phyloP scores from a whole-genome alignment of 192 early-diverging fungal species.

The Entophlyctis luteolus region DNA sequence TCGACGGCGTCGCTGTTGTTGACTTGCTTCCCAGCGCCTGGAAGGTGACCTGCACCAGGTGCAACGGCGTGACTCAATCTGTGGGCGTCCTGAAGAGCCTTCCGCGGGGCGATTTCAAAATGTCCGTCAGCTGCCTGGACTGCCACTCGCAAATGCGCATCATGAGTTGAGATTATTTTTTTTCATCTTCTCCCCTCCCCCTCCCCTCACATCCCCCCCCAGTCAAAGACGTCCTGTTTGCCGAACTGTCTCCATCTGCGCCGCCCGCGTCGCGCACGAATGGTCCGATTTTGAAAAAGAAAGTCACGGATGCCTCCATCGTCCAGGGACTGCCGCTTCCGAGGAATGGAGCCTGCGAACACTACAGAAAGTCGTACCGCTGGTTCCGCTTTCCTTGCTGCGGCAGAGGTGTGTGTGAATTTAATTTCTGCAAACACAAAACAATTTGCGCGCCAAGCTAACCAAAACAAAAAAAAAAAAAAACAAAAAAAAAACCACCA shows the following conservation, averaged over 20 bases:
- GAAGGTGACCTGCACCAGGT: conserved; percentile 66
- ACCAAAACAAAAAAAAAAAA: too few species aligned
- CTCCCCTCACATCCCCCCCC: too few species aligned
- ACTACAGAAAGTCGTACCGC: conserved; percentile 80
- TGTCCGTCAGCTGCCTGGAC: neutral
- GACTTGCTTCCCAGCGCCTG: conserved; percentile 74
- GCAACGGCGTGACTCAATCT: conserved; percentile 46
- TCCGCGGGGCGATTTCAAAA: conserved; percentile 22
- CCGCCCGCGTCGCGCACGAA: neutral
- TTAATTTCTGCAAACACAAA: neutral
- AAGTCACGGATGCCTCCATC: conserved; percentile 57
- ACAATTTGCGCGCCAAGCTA: too few species aligned
- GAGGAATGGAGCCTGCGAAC: conserved; percentile 73
- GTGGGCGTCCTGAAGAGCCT: conserved; percentile 22
- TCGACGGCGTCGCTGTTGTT: conserved; percentile 61
- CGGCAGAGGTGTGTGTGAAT: conserved; percentile 40
- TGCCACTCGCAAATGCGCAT: conserved; percentile 16
- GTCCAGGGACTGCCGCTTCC: conserved; percentile 72
- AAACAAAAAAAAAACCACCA: too few species aligned
- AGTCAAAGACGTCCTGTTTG: conserved; percentile 59
- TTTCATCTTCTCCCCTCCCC: conserved; percentile 15
- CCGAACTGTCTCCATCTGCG: conserved; percentile 34
- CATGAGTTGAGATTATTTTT: conserved; percentile 18
- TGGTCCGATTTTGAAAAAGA: too few species aligned
- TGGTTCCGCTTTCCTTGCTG: conserved; percentile 96